These are phyloP conservation scores for Candida michaelii DNA, from an alignment of 805 yeast species.

Conservation along the genomic window DNA sequence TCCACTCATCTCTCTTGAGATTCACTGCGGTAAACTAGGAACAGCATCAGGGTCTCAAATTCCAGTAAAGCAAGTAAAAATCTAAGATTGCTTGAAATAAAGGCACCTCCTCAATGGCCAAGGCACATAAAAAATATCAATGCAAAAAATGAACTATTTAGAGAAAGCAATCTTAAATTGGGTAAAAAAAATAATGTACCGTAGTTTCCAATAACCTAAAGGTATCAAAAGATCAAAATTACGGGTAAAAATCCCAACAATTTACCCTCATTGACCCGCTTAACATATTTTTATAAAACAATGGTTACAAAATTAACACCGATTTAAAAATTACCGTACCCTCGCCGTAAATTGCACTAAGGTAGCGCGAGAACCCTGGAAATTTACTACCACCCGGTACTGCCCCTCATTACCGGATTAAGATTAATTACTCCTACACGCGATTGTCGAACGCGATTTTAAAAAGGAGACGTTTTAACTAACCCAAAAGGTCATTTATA, in stretches of 20 bases:
- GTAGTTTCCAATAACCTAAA: neutral
- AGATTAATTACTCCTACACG: slow-evolving; percentile 2
- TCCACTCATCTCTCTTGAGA: too few relatives aligned
- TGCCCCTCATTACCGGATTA: slow-evolving; percentile 1
- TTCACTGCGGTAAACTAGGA: too few relatives aligned
- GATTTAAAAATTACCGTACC: neutral
- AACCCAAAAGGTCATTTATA: slow-evolving; percentile 1
- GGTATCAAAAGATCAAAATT: neutral
- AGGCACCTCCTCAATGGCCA: too few relatives aligned
- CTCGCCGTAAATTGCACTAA: neutral
- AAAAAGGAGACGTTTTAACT: neutral
- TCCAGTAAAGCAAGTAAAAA: too few relatives aligned
- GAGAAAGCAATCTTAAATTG: neutral
- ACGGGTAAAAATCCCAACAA: neutral
- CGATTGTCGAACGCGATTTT: slow-evolving; percentile 8
- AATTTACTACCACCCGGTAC: neutral
- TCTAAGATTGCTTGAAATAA: too few relatives aligned
- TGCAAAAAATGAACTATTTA: neutral
- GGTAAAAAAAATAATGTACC: too few relatives aligned
- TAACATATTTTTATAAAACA: neutral
- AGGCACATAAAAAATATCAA: too few relatives aligned
- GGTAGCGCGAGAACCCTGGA: too few relatives aligned
- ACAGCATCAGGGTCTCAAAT: too few relatives aligned
- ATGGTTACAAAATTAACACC: neutral
- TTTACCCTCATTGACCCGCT: slow-evolving; percentile 1